Evolutionary conservation across 2,329 filamentous ascomycete species (phyloP), one percentile per base, ranked within the genome.

Genomic region (Amesomyces nigricolor): DNA sequence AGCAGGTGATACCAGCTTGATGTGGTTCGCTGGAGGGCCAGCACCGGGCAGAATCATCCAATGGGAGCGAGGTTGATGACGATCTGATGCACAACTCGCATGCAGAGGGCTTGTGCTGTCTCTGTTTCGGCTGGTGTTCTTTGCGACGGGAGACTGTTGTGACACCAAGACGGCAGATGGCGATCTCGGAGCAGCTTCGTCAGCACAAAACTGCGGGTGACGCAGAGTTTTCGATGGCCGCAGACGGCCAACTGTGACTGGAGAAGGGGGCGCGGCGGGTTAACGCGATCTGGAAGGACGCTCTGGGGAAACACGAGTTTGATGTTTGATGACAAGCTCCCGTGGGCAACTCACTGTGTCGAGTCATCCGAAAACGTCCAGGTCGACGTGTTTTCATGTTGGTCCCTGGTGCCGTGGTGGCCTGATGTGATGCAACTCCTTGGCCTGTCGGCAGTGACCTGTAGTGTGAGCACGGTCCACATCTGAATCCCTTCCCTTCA

Each of bases 1-100:
- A 61, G 59, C 59, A 61, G 59, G 59, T 61, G 59, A 53, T 55
- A 58, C 32, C 58, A 53, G 47, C 52, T 45, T 53, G 39, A 57
- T 57, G 47, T 57, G 58, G 50, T 53, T 52, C 48, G 39, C 45
- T 19, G 51, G 52, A 32, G 22, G 30, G 46, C 42, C 51, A 42
- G 14, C 29, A 8, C 9, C 8, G 17, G 26, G 26, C 10, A 44
- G 3, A 6, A 4, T 35, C 7, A 9, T 13, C 53, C 53, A 55
- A 55, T 51, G 26, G 42, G 32, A 26, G 5, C 11, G 16, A 4
- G 7, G 6, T 5, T 5, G 30, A 17, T n/a, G 47, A 9, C 47
- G 47, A 56, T 51, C 53, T 13, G 37, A 47, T 38, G 47, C 37
- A 14, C 37, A 6, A 40, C 22, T 38, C 4, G 2, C 32, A 26